A percentile compares a stretch with the other conserved stretches of the same genome.
phyloP scores from a whole-genome alignment of 1,284 basidiomycete species.

The Cryptococcus sp. region DNA sequence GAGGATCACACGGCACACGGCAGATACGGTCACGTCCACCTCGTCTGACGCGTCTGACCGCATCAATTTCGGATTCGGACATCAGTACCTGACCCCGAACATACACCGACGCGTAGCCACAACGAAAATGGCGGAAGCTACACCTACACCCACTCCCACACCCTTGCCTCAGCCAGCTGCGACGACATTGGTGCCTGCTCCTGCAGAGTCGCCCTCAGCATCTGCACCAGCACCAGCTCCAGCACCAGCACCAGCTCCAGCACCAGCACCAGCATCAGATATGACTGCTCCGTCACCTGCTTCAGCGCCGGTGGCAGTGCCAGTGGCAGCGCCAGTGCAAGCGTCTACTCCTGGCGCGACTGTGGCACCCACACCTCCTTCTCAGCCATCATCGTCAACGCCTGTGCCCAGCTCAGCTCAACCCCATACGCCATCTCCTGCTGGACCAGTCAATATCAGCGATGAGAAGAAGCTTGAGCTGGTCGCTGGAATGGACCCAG shows the following conservation, averaged over 20 bases:
- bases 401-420: too few relatives aligned
- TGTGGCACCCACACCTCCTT: background rate
- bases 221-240: background rate
- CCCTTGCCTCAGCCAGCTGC: background rate
- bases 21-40: too few relatives aligned
- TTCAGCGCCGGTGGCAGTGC: background rate
- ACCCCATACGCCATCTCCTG: too few relatives aligned
- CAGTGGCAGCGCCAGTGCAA: background rate
- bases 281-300: background rate
- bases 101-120: too few relatives aligned
- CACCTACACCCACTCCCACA: background rate
- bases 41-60: too few relatives aligned
- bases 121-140: background rate
- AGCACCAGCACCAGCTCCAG: background rate
- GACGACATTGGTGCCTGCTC: background rate
- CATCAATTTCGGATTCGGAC: too few relatives aligned
- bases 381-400: too few relatives aligned
- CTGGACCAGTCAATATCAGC: slow-evolving; percentile 14
- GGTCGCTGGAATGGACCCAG: slow-evolving; percentile 40
- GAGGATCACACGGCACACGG: too few relatives aligned
- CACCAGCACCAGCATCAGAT: background rate
- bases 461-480: slow-evolving; percentile 46
- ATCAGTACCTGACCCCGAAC: too few relatives aligned
- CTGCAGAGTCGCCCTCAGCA: background rate
- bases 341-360: background rate